phyloP scores from a whole-genome alignment of 768 basidiomycete species.

The Omphalotus guepiniiformis region DNA sequence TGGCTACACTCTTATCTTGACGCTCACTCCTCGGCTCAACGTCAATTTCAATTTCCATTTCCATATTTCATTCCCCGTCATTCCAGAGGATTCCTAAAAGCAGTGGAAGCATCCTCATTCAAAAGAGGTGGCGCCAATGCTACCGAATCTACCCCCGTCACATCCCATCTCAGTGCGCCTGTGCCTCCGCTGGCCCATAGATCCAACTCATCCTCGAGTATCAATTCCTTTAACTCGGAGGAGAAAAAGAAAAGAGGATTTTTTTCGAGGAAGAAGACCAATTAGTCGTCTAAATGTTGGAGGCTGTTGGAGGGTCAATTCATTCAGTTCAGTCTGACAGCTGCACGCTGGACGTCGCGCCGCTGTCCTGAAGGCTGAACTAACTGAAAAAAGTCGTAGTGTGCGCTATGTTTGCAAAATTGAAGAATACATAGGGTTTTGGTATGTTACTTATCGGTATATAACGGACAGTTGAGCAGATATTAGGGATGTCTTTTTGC shows the following conservation, averaged over 20 bases:
- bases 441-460: too few relatives aligned
- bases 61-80: neutral
- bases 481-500: too few relatives aligned
- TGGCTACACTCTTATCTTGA: neutral
- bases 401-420: too few relatives aligned
- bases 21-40: neutral
- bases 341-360: too few relatives aligned
- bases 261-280: conserved; percentile 8
- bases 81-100: conserved; percentile 48
- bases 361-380: too few relatives aligned
- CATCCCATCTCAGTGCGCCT: conserved; percentile 6
- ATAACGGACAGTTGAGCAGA: too few relatives aligned
- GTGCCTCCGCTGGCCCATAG: conserved; percentile 16
- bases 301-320: too few relatives aligned
- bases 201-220: conserved; percentile 20
- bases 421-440: too few relatives aligned
- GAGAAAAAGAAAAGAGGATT: conserved; percentile 8
- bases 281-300: too few relatives aligned
- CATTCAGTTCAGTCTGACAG: too few relatives aligned
- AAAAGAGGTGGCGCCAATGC: conserved; percentile 20
- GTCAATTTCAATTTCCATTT: neutral
- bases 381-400: too few relatives aligned
- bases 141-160: conserved; percentile 3
- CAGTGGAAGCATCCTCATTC: conserved; percentile 42
- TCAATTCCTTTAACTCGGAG: conserved; percentile 3